Evolutionary conservation across 805 yeast genomes (phyloP), one percentile per base, ranked within the genome.

Genomic region (Kockiozyma suomiensis): DNA sequence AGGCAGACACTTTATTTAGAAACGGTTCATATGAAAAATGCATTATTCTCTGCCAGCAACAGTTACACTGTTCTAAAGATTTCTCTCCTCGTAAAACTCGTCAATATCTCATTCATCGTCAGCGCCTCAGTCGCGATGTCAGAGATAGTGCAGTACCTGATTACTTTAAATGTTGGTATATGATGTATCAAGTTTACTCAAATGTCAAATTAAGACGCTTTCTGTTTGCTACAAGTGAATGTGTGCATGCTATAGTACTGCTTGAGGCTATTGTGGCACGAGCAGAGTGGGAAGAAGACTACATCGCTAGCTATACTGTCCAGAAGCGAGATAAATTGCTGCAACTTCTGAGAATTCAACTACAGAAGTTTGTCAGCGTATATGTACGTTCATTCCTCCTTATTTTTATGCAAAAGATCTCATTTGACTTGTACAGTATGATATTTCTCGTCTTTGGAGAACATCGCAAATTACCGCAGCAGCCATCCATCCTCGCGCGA

Each of bases 131-230:
- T 23, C 25, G 48, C 2, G 41, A 32, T 10, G 32, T 59, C n/a
- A 37, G 52, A n/a, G 58, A 59, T 30, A 28, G 53, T 28, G 42
- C 37, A 8, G 50, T 55, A 10, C 62, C 62, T 12, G 62, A 59
- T 33, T 59, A 59, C 23, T 59, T 50, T 30, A 59, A 59, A 23
- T 19, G 46, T 30, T 45, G 54, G 43, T 54, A 59, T 30, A 53
- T 59, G 59, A 38, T 45, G 33, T 54, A 50, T 25, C 59, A 54
- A 13, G 40, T 54, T 8, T 55, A 54, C 25, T 43, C 48, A 8
- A 33, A 54, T 15, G 19, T 40, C 4, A 25, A 50, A 37, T 46
- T 54, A 5, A 26, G 49, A 26, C 28, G 43, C 21, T 41, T 40
- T 10, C 38, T 45, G 13, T 4, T 32, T 15, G 51, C 56, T 7